phyloP scores from a whole-genome alignment of 2,329 filamentous ascomycete species.

The Aspergillus neoniger region DNA sequence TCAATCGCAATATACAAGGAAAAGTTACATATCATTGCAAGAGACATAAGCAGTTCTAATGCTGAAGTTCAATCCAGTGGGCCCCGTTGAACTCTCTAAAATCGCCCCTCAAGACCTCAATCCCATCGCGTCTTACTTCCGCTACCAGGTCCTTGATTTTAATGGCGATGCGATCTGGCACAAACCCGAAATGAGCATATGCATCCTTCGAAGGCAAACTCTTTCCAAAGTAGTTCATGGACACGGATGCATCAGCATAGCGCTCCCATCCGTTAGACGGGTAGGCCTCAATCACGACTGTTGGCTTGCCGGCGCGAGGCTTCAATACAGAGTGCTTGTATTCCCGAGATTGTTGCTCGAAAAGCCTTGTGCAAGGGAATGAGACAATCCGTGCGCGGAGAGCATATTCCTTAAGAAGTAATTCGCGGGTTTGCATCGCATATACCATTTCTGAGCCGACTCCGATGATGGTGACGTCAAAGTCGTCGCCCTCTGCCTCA shows the following conservation, averaged over 20 bases:
- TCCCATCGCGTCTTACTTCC: too few species aligned
- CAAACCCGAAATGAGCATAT: too few species aligned
- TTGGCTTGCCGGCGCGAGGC: conserved; percentile 41
- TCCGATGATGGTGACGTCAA: conserved; percentile 51
- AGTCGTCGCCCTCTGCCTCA: conserved; percentile 34
- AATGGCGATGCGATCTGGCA: too few species aligned
- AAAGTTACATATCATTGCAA: too few species aligned
- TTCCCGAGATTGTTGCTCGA: conserved; percentile 49
- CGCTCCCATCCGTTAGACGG: conserved; percentile 54
- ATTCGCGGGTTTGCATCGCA: conserved; percentile 42
- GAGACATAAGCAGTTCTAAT: too few species aligned
- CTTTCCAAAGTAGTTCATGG: too few species aligned
- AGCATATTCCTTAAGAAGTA: conserved; percentile 38
- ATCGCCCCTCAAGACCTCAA: too few species aligned
- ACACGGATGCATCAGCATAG: conserved; percentile 45
- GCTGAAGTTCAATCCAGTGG: too few species aligned
- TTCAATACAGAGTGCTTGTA: conserved; percentile 50
- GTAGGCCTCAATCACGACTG: conserved; percentile 54
- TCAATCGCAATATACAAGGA: too few species aligned
- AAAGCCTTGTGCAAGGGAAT: conserved; percentile 55
- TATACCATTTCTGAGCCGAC: conserved; percentile 55
- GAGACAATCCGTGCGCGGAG: conserved; percentile 52
- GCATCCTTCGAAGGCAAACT: too few species aligned
- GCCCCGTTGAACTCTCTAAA: too few species aligned
- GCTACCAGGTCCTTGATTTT: too few species aligned